Base-by-base conservation (phyloP, 2,329 filamentous ascomycete genomes). In the Diaporthe sp. region DNA sequence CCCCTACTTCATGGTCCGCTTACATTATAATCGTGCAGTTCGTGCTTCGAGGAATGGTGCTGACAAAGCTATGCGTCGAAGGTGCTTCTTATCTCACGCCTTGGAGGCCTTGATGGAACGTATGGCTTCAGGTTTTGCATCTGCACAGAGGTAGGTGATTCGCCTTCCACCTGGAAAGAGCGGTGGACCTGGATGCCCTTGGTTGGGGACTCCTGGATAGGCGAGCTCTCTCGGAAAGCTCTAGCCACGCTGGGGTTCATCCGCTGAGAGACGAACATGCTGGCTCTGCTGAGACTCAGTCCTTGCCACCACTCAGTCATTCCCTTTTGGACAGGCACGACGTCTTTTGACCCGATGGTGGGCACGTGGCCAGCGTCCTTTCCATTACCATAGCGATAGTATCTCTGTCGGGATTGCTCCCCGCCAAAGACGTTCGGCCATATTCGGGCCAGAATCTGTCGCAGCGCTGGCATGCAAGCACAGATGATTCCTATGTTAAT, bases 401-500 rank as follows among this genome's bases (percentile, higher is more conserved):
- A 68, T 39, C 63, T 39, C 3, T 53, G 44, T 27, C 63, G 17
- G 2, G 63, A 68, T 13, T 68, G 63, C 25, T 68, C 63, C 1
- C 72, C 65, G 5, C 56, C 72, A 22, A 73, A 70, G 3, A 70
- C 65, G 2, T 15, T 55, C 2, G 72, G 72, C 47, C 56, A 71
- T 4, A 74, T 53, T 12, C 72, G 63, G 4, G 42, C 72, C 5
- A 74, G 72, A 3, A 74, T 44, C 37, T 71, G 66, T n/a, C 72
- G 66, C 50, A 74, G 42, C 15, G 58, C 68, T 35, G 72, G 72
- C 70, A 63, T 72, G 35, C 63, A 68, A 32, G 80, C 76, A 76
- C 81, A 83, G 6, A 82, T 81, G 58, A 82, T 80, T 71, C 81
- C 80, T 15, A 81, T 75, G 72, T 80, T 79, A 55, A 82, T 78